phyloP scores from a whole-genome alignment of 345 rosid species.

The Carallia brachiata region DNA sequence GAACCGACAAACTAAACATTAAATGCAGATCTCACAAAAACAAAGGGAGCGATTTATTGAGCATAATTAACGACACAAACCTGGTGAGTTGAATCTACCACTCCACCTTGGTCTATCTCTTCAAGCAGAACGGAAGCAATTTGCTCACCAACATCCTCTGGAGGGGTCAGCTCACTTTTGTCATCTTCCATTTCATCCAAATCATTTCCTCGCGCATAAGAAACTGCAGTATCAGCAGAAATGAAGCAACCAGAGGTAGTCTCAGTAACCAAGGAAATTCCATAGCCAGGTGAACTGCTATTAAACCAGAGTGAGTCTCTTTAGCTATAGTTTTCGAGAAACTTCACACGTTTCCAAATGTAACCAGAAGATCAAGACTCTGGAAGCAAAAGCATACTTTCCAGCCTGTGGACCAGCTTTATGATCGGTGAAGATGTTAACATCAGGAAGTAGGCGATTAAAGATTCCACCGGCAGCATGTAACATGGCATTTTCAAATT shows the following conservation, averaged over 20 bases:
- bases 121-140: slow-evolving; percentile 79
- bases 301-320: background rate
- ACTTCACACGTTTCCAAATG: background rate
- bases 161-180: slow-evolving; percentile 55
- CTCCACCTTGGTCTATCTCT: slow-evolving; percentile 92
- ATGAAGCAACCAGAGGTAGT: slow-evolving; percentile 82
- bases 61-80: slow-evolving; percentile 34
- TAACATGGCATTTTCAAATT: slow-evolving; percentile 76
- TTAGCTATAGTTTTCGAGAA: slow-evolving; percentile 12
- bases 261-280: slow-evolving; percentile 88
- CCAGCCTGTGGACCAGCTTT: slow-evolving; percentile 75
- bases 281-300: slow-evolving; percentile 91
- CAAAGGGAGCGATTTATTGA: background rate
- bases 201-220: slow-evolving; percentile 42
- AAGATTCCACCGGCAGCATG: slow-evolving; percentile 88
- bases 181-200: slow-evolving; percentile 53
- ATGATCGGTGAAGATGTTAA: slow-evolving; percentile 70
- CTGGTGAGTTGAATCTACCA: slow-evolving; percentile 93
- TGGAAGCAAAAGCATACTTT: slow-evolving; percentile 52
- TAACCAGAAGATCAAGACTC: background rate
- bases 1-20: too few species aligned
- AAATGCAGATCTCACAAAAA: background rate
- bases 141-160: slow-evolving; percentile 73
- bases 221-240: slow-evolving; percentile 71
- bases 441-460: slow-evolving; percentile 83